A percentile compares a stretch with the other conserved stretches of the same genome.
Evolutionary conservation across 768 basidiomycete species (phyloP).

Genomic region (Pisolithus tinctorius): DNA sequence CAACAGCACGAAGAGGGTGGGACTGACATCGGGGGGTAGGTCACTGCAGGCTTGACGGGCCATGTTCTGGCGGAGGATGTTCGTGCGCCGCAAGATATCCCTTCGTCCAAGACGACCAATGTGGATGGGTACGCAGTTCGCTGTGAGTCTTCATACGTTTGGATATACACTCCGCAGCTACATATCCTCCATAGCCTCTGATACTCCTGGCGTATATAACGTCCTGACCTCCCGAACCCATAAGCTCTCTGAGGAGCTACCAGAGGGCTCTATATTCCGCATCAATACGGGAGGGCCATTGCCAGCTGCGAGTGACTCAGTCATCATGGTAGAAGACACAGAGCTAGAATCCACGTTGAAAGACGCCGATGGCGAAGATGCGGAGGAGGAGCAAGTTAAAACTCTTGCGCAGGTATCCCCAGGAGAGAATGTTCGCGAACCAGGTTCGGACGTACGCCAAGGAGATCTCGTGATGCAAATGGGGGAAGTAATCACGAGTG

Average conservation of each 20-base stretch:
- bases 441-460: constrained; percentile 65
- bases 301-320: constrained; percentile 65
- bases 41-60: constrained; percentile 52
- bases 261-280: constrained; percentile 44
- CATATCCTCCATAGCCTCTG: constrained; percentile 40
- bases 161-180: too few relatives aligned
- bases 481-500: constrained; percentile 53
- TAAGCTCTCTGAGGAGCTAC: constrained; percentile 27
- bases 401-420: constrained; percentile 53
- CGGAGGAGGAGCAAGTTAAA: constrained; percentile 68
- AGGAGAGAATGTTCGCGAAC: constrained; percentile 67
- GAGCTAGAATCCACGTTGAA: constrained; percentile 51
- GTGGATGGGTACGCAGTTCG: constrained; percentile 86
- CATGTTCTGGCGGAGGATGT: constrained; percentile 74
- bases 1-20: neutral
- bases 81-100: constrained; percentile 56
- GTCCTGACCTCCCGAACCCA: constrained; percentile 54
- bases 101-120: constrained; percentile 62
- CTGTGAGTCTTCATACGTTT: constrained; percentile 35
- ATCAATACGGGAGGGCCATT: constrained; percentile 85
- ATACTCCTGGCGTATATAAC: constrained; percentile 57
- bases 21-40: constrained; percentile 32
- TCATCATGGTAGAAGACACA: constrained; percentile 94
- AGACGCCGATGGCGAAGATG: constrained; percentile 31
- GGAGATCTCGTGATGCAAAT: constrained; percentile 63